Evolutionary conservation across 371 early-diverging fungal species (phyloP).

Genomic region (Syncephalastrum racemosum): DNA sequence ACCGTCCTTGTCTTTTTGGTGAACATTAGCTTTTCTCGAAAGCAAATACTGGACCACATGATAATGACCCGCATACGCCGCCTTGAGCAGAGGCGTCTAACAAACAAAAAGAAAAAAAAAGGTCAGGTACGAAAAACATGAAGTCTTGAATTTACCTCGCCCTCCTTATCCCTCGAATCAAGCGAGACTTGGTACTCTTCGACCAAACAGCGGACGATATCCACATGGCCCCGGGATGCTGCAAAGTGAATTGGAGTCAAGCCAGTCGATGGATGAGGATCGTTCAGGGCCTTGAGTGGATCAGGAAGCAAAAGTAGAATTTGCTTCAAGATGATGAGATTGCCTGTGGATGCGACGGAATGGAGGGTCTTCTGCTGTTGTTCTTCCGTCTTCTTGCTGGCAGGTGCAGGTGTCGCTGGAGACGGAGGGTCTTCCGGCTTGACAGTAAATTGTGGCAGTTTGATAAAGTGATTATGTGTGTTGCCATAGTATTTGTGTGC

Average conservation of each 20-base stretch:
- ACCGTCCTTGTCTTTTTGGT: slow-evolving; percentile 76
- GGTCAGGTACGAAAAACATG: neutral
- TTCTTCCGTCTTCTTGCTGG: slow-evolving; percentile 13
- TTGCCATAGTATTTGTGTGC: slow-evolving; percentile 67
- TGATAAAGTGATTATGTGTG: slow-evolving; percentile 54
- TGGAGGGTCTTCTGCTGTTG: slow-evolving; percentile 23
- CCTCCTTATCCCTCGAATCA: slow-evolving; percentile 68
- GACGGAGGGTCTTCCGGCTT: slow-evolving; percentile 5
- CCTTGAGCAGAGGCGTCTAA: slow-evolving; percentile 80
- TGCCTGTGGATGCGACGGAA: slow-evolving; percentile 40
- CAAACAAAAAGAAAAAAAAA: neutral
- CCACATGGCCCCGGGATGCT: slow-evolving; percentile 69
- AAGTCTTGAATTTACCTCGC: slow-evolving; percentile 54
- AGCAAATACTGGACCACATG: slow-evolving; percentile 68
- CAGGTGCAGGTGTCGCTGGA: neutral
- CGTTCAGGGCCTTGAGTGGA: slow-evolving; percentile 45
- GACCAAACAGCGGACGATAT: slow-evolving; percentile 63
- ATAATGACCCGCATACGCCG: slow-evolving; percentile 70
- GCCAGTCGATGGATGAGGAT: slow-evolving; percentile 59
- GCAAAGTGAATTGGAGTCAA: slow-evolving; percentile 71
- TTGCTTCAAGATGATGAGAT: slow-evolving; percentile 35
- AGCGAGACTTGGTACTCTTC: slow-evolving; percentile 67
- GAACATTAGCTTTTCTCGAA: slow-evolving; percentile 60
- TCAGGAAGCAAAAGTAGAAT: slow-evolving; percentile 30
- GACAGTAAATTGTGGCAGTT: slow-evolving; percentile 35